phyloP scores from a whole-genome alignment of 2,329 filamentous ascomycete species.

The Fusarium multiceps region DNA sequence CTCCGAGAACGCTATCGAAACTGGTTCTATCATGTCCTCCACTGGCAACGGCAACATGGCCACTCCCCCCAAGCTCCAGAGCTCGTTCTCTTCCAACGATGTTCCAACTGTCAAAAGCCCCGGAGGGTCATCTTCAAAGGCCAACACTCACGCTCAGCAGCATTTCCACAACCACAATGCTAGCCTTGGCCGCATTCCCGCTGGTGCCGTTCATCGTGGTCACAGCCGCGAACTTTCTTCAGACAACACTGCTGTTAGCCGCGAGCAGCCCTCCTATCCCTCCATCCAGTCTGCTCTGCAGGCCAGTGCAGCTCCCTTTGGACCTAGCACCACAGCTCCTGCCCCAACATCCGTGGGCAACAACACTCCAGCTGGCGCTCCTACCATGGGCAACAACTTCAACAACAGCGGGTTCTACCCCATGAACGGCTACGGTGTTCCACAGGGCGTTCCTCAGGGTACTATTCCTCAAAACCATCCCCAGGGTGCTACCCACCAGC shows the following conservation, averaged over 20 bases:
- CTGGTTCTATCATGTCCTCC: slow-evolving; percentile 56
- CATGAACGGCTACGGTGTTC: slow-evolving; percentile 46
- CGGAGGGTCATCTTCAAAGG: slow-evolving; percentile 60
- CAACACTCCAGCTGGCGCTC: slow-evolving; percentile 41
- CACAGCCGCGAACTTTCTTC: slow-evolving; percentile 78
- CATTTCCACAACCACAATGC: slow-evolving; percentile 82
- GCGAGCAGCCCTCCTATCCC: slow-evolving; percentile 64
- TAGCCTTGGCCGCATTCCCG: slow-evolving; percentile 82
- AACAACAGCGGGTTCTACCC: slow-evolving; percentile 51
- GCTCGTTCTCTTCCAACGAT: slow-evolving; percentile 91
- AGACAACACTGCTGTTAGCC: slow-evolving; percentile 56
- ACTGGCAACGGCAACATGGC: slow-evolving; percentile 65
- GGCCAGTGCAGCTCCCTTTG: slow-evolving; percentile 82
- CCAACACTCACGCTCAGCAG: slow-evolving; percentile 70
- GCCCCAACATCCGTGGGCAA: slow-evolving; percentile 46
- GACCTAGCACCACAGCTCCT: slow-evolving; percentile 62
- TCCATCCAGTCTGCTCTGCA: slow-evolving; percentile 80
- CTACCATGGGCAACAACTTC: slow-evolving; percentile 46
- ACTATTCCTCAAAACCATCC: slow-evolving; percentile 19
- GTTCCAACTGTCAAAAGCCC: slow-evolving; percentile 84
- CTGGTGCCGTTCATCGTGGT: slow-evolving; percentile 71
- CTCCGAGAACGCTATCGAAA: slow-evolving; percentile 58
- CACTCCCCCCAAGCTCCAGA: slow-evolving; percentile 79
- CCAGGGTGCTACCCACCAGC: slow-evolving; percentile 39
- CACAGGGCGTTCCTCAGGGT: slow-evolving; percentile 39